phyloP scores from a whole-genome alignment of 2,329 filamentous ascomycete genomes.

The Apiospora saccharicola region DNA sequence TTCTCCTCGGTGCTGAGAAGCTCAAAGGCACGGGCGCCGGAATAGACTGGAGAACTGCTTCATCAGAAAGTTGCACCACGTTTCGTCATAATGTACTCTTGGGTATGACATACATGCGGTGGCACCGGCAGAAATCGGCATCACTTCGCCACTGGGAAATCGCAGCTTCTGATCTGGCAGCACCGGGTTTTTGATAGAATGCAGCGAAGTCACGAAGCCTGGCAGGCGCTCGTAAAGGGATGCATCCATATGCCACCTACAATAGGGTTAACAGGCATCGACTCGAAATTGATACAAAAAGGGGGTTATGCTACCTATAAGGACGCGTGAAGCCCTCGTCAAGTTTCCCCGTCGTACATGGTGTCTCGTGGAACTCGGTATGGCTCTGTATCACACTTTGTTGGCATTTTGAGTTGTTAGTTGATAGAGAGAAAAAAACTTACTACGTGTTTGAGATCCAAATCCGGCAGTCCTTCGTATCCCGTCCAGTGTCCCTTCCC shows the following conservation, averaged over 20 bases:
- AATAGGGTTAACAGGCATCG: no score
- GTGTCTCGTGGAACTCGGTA: conserved; percentile 67
- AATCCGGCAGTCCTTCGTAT: conserved; percentile 13
- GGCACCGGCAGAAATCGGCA: conserved; percentile 75
- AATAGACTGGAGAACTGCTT: not conserved
- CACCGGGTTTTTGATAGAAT: conserved; percentile 76
- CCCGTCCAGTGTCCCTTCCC: conserved; percentile 16
- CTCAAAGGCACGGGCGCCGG: conserved; percentile 45
- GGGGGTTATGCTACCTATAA: conserved; percentile 74
- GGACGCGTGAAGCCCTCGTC: conserved; percentile 59
- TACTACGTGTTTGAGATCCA: conserved; percentile 23
- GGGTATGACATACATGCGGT: conserved; percentile 70
- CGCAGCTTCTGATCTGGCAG: conserved; percentile 71
- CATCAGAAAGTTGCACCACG: not conserved
- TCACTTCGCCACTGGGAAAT: conserved; percentile 77
- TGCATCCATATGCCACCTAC: conserved; percentile 80
- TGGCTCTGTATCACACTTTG: not conserved
- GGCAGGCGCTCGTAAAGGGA: conserved; percentile 79
- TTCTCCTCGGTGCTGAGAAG: conserved; percentile 70
- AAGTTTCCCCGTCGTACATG: conserved; percentile 61
- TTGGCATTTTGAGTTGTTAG: not conserved
- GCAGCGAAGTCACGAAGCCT: conserved; percentile 74
- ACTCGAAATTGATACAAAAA: no score
- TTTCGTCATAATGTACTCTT: not conserved
- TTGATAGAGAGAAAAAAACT: not conserved